These are phyloP conservation scores for Melampsora larici-populina DNA, from an alignment of 1,284 basidiomycete species.

Conservation along the genomic window DNA sequence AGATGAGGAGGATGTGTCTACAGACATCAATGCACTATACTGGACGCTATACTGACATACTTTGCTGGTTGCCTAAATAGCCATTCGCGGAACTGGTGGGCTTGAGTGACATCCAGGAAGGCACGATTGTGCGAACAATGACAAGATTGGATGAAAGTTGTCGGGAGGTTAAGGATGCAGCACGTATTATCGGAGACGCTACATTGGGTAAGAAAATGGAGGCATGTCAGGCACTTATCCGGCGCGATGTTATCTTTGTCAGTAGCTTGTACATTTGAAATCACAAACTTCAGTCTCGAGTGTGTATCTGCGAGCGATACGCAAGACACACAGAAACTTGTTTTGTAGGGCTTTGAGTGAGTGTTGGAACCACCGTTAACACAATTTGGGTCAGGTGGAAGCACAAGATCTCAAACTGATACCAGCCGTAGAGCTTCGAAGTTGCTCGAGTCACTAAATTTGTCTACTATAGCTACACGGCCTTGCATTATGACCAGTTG, in stretches of 20 bases:
- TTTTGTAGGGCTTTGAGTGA: too few species aligned
- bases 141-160: constrained; percentile 96
- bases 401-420: too few species aligned
- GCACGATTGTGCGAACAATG: constrained; percentile 93
- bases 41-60: neutral
- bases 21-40: neutral
- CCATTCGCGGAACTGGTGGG: constrained; percentile 90
- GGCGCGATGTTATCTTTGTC: constrained; percentile 66
- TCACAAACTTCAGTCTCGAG: neutral
- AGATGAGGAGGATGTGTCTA: neutral
- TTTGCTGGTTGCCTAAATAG: constrained; percentile 56
- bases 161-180: constrained; percentile 92
- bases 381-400: too few species aligned
- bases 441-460: too few species aligned
- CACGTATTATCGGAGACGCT: constrained; percentile 92
- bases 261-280: constrained; percentile 46
- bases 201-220: constrained; percentile 98
- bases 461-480: too few species aligned
- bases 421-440: too few species aligned
- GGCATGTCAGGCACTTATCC: constrained; percentile 84
- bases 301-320: too few species aligned
- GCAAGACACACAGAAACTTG: too few species aligned
- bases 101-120: constrained; percentile 92
- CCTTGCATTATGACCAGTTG: too few species aligned
- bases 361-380: too few species aligned